Evolutionary conservation across 1,284 basidiomycete genomes (phyloP), one percentile per base, ranked within the genome.

Genomic region (Ganoderma lucidum): DNA sequence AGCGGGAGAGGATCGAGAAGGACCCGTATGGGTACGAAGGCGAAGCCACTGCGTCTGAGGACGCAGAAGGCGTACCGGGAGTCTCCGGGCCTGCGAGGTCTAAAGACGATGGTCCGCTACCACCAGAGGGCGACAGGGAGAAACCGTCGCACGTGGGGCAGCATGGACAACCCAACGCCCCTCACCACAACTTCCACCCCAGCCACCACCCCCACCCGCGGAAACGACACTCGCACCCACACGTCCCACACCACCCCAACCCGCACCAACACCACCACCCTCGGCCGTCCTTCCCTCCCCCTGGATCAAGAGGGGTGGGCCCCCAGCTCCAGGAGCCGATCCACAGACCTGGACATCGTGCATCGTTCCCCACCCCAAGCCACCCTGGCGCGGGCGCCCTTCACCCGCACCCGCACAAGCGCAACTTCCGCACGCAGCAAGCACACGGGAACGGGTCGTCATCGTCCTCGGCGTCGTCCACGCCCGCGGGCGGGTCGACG

Each of bases 1-100:
- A 85, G 75, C 76, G 84, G 37, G 80, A 82, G 72, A 77, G 80
- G 19, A 75, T 83, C 42, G 82, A 83, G 65, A 74, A 74, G 32
- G 80, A 81, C 62, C 80, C 80, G 9, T 79, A 76, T 51, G 78
- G 76, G 23, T 80, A 80, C 71, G 74, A 75, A 39, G 74, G 71
- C 48, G 73, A 77, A 32, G 75, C 73, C 10, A 70, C 60, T 17
- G 74, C 68, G 12, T 62, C 53, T 12, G 72, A 70, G 63, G 71
- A 71, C 3, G 67, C 65, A 59, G 71, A 67, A 35, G 48, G 72
- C 55, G 8, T 59, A 6, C 56, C 35, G 14, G 59, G n/a, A 28
- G 39, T 28, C 4, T 23, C n/a, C 10, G 59, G 39, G 1, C 39
- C 59, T n/a, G 59, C 39, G 23, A 70, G 70, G 55, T 67, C 59